Evolutionary conservation across 176 grass and related monocot species (phyloP).

Genomic region (Musa beccarii): DNA sequence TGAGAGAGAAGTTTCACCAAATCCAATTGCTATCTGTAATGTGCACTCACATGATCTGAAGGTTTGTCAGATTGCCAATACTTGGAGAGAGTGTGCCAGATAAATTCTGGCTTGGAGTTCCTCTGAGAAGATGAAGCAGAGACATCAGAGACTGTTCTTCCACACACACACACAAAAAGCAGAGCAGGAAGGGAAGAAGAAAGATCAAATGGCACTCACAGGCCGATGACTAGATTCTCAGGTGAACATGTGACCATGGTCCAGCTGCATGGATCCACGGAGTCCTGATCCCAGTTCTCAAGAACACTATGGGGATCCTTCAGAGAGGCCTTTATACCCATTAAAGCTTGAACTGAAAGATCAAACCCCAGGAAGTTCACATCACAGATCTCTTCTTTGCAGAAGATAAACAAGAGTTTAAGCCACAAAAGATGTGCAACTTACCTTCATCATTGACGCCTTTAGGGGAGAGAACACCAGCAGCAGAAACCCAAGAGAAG

Average conservation of each 20-base stretch:
- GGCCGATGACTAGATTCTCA: slow-evolving; percentile 39
- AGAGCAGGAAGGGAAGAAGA: background rate
- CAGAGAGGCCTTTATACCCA: slow-evolving; percentile 67
- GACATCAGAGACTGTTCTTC: background rate
- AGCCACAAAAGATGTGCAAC: slow-evolving; percentile 7
- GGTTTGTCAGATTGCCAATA: slow-evolving; percentile 72
- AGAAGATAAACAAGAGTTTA: slow-evolving; percentile 5
- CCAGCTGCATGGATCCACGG: slow-evolving; percentile 91
- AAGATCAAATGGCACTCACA: slow-evolving; percentile 33
- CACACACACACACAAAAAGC: background rate
- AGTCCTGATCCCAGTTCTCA: slow-evolving; percentile 77
- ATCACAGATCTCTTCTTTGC: background rate
- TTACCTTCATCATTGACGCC: slow-evolving; percentile 93
- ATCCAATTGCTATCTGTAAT: background rate
- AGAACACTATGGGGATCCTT: slow-evolving; percentile 66
- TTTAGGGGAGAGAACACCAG: slow-evolving; percentile 67
- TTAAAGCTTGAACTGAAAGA: slow-evolving; percentile 71
- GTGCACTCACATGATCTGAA: slow-evolving; percentile 58
- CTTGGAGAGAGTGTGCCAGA: slow-evolving; percentile 65
- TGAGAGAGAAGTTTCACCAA: background rate
- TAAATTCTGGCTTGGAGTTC: slow-evolving; percentile 56
- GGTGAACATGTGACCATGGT: slow-evolving; percentile 61
- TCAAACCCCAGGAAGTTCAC: background rate
- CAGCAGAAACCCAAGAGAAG: slow-evolving; percentile 27
- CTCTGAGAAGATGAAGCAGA: slow-evolving; percentile 24